Evolutionary conservation across 306 rosid genomes (phyloP).

Genomic region (Arachis hypogaea): DNA sequence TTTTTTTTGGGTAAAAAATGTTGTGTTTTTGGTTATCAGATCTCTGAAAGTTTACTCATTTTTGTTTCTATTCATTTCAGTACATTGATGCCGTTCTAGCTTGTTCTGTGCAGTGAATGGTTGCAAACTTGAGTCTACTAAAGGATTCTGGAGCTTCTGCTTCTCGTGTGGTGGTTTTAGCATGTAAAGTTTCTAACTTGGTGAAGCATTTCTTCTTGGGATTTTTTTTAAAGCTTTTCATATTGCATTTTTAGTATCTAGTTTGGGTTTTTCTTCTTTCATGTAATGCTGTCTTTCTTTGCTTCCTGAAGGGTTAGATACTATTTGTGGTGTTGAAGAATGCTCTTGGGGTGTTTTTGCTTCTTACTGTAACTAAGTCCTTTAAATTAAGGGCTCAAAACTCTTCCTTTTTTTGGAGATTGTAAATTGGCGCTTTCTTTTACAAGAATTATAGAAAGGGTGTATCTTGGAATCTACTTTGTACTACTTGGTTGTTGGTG

Average conservation of each 20-base stretch:
- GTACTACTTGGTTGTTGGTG: constrained; percentile 21
- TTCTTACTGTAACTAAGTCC: constrained; percentile 28
- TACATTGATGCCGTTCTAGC: constrained; percentile 42
- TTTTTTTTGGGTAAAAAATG: constrained; percentile 30
- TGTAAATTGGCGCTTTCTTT: constrained; percentile 34
- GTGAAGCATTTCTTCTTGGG: constrained; percentile 9
- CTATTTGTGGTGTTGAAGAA: constrained; percentile 34
- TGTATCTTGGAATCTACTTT: constrained; percentile 33
- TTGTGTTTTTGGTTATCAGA: constrained; percentile 46
- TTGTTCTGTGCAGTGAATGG: constrained; percentile 30
- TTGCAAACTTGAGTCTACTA: constrained; percentile 24
- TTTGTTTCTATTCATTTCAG: constrained; percentile 35
- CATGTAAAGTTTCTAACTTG: constrained; percentile 31
- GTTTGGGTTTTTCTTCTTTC: constrained; percentile 22
- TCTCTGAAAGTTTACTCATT: constrained; percentile 47
- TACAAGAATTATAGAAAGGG: constrained; percentile 29
- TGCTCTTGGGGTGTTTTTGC: constrained; percentile 15
- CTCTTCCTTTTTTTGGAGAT: constrained; percentile 16
- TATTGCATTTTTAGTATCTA: background rate
- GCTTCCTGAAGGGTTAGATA: constrained; percentile 35
- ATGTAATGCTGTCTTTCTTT: constrained; percentile 32
- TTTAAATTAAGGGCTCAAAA: constrained; percentile 17
- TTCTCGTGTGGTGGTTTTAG: constrained; percentile 31
- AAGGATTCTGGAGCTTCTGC: constrained; percentile 37
- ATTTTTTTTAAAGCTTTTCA: background rate